Evolutionary conservation across 176 grass and related monocot genomes (phyloP).

Genomic region (Neostapfia colusana): DNA sequence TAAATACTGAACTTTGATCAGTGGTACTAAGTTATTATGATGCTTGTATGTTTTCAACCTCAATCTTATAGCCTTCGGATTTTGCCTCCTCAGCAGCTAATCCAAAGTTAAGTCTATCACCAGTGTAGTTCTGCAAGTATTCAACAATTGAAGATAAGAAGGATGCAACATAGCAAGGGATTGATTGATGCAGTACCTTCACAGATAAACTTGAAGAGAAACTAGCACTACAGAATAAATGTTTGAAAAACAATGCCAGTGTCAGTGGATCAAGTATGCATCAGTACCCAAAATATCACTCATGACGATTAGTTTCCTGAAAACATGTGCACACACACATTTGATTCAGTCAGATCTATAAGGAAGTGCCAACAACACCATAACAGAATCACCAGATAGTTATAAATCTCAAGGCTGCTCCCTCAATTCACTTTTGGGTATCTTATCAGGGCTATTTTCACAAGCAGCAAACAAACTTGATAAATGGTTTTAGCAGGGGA

Average conservation of each 20-base stretch:
- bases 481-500: not conserved
- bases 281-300: constrained; percentile 21
- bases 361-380: not conserved
- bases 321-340: not conserved
- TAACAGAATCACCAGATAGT: not conserved
- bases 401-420: not conserved
- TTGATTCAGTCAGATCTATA: constrained; percentile 8
- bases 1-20: constrained; percentile 18
- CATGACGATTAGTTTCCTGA: not conserved
- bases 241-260: not conserved
- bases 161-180: constrained; percentile 4
- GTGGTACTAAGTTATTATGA: constrained; percentile 10
- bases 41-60: constrained; percentile 55
- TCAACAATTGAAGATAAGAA: constrained; percentile 35
- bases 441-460: constrained; percentile 3
- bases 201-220: constrained; percentile 3
- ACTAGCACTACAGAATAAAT: constrained; percentile 14
- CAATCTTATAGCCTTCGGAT: constrained; percentile 97
- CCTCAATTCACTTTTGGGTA: constrained; percentile 4
- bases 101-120: constrained; percentile 99
- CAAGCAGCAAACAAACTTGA: not conserved
- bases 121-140: constrained; percentile 95
- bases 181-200: not conserved
- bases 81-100: constrained; percentile 98
- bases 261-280: constrained; percentile 33